Evolutionary conservation across 768 basidiomycete genomes (phyloP), one percentile per base, ranked within the genome.

Genomic region (Trametes cingulata): DNA sequence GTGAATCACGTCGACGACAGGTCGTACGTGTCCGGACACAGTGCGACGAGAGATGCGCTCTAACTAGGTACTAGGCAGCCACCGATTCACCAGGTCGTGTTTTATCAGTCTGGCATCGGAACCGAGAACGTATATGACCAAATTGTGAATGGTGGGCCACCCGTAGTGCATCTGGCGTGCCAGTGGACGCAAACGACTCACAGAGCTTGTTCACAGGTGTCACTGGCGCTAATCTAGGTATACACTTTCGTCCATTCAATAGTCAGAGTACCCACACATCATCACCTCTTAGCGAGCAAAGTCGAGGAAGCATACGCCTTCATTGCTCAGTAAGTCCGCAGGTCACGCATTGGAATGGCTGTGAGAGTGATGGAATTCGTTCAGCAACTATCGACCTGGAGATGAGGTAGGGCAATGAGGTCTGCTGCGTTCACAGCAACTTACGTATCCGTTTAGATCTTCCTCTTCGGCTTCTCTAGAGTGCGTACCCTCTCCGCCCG

Each of bases 271-370:
- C 47, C 12, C 47, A 35, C 25, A 14, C 24, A 25, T 13, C 45
- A 22, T 35, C 7, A 9, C 19, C n/a, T 17, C 17, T 14, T 64
- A 90, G 87, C 74, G 40, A 85, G 86, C 58, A 90, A 91, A 67
- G 86, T 91, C 2, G 85, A 90, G 72, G 87, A 90, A 63, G 88
- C 85, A 35, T 89, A 90, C 73, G 86, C 82, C n/a, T 91, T 91
- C 68, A 86, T 91, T 65, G 83, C 89, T 20, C 87, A 91, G 88
- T 90, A 66, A 71, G 88, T 75, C 15, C 14, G 1, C 15, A 46
- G 37, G 25, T 25, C 22, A 14, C 9, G n/a, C 2, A 4, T 5
- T 7, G 13, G 10, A 2, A 39, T 49, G 20, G 39, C n/a, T 41
- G 45, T 43, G 15, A 17, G 20, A 20, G 29, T 35, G 13, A 42